A percentile compares a stretch with the other conserved stretches of the same genome.
phyloP scores from a whole-genome alignment of 768 basidiomycete species.

The Boletus eberwhitei region DNA sequence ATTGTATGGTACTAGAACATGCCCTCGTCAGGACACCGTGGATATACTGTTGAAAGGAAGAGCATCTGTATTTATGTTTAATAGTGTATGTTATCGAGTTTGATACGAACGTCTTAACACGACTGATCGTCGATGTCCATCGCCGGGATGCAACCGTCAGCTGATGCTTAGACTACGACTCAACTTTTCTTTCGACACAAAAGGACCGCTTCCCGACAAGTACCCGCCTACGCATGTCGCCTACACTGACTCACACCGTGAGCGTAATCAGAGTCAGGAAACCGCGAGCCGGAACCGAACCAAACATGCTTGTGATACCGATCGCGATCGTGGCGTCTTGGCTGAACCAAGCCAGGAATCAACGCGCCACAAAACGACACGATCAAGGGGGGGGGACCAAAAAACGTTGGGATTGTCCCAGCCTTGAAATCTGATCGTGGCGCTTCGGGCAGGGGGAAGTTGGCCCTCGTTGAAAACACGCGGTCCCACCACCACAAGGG shows the following conservation, averaged over 20 bases:
- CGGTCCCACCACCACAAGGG: background rate
- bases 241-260: background rate
- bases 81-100: background rate
- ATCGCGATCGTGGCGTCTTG: background rate
- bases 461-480: slow-evolving; percentile 28
- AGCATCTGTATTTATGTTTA: background rate
- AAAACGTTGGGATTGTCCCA: background rate
- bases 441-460: background rate
- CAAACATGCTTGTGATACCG: background rate
- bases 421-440: slow-evolving; percentile 1
- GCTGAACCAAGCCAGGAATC: background rate
- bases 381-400: slow-evolving; percentile 4
- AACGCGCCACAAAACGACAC: background rate
- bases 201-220: background rate
- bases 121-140: background rate
- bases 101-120: background rate
- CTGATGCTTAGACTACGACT: background rate
- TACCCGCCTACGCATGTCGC: background rate
- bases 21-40: background rate
- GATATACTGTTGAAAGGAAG: background rate
- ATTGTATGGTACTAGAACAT: background rate
- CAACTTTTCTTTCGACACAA: background rate
- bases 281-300: slow-evolving; percentile 10
- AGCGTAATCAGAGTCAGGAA: background rate
- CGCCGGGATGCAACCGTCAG: background rate